These are phyloP conservation scores for Leccinellum rugosiceps DNA, from an alignment of 768 basidiomycete species.

Conservation along the genomic window DNA sequence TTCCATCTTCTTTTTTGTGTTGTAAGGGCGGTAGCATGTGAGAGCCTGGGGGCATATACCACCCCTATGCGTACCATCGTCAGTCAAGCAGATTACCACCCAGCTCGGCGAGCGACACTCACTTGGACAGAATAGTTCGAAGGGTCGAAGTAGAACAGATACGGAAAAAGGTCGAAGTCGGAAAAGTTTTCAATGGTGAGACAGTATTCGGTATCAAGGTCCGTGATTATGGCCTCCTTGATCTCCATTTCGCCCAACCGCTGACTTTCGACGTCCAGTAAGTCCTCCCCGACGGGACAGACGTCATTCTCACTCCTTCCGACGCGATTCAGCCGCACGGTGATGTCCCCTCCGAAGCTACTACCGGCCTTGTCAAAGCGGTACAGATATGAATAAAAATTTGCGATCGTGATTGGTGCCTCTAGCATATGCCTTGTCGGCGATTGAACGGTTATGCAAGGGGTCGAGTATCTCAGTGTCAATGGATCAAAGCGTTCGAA, in stretches of 20 bases:
- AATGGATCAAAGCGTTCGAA: constrained; percentile 18
- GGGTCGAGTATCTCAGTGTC: constrained; percentile 6
- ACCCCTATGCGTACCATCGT: not conserved
- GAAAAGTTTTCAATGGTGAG: constrained; percentile 21
- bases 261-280: constrained; percentile 3
- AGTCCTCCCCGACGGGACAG: constrained; percentile 9
- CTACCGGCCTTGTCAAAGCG: constrained; percentile 10
- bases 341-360: constrained; percentile 10
- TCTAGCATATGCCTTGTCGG: constrained; percentile 6
- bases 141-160: constrained; percentile 25
- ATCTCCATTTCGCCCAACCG: constrained; percentile 6
- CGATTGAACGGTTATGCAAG: constrained; percentile 1
- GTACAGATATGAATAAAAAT: constrained; percentile 22
- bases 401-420: constrained; percentile 1
- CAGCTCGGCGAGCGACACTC: not conserved
- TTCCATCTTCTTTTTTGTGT: not conserved
- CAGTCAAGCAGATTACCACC: not conserved
- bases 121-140: constrained; percentile 19
- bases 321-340: constrained; percentile 9
- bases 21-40: constrained; percentile 10
- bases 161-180: constrained; percentile 18
- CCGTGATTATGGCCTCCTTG: constrained; percentile 13
- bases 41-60: constrained; percentile 13
- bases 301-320: not conserved
- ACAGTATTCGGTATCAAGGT: constrained; percentile 11